These are phyloP conservation scores for Dictyostelium capitatum DNA, from an alignment of 78 protist species.

Conservation along the genomic window DNA sequence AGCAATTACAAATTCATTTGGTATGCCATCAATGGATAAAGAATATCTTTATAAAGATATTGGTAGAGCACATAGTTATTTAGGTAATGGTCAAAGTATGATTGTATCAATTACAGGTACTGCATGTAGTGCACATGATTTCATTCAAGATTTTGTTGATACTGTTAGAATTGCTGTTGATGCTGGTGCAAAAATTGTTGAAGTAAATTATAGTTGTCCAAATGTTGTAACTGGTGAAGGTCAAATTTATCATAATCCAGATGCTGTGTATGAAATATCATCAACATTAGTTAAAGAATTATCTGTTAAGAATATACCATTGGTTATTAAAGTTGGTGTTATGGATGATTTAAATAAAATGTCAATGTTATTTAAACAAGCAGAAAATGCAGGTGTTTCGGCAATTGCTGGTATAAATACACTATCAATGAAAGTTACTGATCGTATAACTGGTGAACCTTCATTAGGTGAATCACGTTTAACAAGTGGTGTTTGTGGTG, in stretches of 20 bases:
- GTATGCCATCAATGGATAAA: conserved; percentile 55
- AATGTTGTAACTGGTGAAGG: conserved; percentile 80
- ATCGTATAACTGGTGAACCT: conserved; percentile 37
- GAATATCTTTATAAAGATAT: conserved; percentile 51
- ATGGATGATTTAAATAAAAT: conserved; percentile 59
- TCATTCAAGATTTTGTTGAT: conserved; percentile 56
- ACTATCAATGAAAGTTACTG: conserved; percentile 60
- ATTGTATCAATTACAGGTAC: conserved; percentile 70
- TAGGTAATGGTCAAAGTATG: conserved; percentile 50
- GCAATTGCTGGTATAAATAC: conserved; percentile 79
- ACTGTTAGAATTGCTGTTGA: conserved; percentile 53
- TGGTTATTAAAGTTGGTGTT: conserved; percentile 74
- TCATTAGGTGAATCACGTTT: conserved; percentile 54
- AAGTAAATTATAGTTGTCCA: conserved; percentile 76
- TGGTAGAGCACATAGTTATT: conserved; percentile 14
- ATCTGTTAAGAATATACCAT: conserved; percentile 30
- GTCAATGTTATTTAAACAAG: conserved; percentile 6
- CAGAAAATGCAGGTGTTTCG: conserved; percentile 65
- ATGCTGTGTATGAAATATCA: conserved; percentile 65
- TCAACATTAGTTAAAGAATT: conserved; percentile 8
- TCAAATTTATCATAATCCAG: conserved; percentile 74
- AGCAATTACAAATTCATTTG: conserved; percentile 74
- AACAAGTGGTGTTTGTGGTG: conserved; percentile 81
- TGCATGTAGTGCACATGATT: conserved; percentile 55
- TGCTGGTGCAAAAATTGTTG: conserved; percentile 60